Evolutionary conservation across 257 asterid species (phyloP), one percentile per base, ranked within the genome.

Genomic region (Handroanthus guayacan): DNA sequence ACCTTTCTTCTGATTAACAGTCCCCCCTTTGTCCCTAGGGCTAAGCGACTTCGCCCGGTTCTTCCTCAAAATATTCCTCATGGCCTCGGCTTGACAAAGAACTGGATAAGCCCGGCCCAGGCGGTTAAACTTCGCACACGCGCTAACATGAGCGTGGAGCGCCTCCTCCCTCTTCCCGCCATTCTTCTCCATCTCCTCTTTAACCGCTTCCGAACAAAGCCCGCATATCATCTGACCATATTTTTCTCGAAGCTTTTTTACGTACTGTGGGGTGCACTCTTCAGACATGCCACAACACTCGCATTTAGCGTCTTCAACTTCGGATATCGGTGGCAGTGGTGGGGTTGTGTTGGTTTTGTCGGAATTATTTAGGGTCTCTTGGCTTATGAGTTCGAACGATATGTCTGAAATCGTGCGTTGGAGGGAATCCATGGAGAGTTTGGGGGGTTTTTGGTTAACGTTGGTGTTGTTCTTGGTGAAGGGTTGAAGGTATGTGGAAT

Each of bases 271-370:
- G 0, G 99, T 94, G 86, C 89, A 92, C 80, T 94, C 99, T 62
- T 94, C 99, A 2, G 83, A 83, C 95, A 94, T 84, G 52, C 99
- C 97, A n/a, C 99, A 94, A 62, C 99, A 90, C 87, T 94, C 99
- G 78, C 99, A 94, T 82, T 92, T 90, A 0, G 97, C 95, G 9
- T 89, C 94, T 78, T 92, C 97, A 5, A 88, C 86, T 82, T 94
- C 98, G 0, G 90, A 85, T 56, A 92, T 84, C 1, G 93, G 82
- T 0, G 92, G 87, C 62, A 87, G 71, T 13, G 18, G 12, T 0
- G 3, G 61, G 62, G 67, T 3, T 37, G 64, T 45, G 44, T 2
- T 66, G 60, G 5, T 13, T 63, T 71, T 68, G 60, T 61, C 76
- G 2, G 62, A 0, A 50, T 3, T 72, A 55, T 12, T 44, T 51